Conservation (phyloP, 179 eudicot species). For the Patellifolia procumbens region DNA sequence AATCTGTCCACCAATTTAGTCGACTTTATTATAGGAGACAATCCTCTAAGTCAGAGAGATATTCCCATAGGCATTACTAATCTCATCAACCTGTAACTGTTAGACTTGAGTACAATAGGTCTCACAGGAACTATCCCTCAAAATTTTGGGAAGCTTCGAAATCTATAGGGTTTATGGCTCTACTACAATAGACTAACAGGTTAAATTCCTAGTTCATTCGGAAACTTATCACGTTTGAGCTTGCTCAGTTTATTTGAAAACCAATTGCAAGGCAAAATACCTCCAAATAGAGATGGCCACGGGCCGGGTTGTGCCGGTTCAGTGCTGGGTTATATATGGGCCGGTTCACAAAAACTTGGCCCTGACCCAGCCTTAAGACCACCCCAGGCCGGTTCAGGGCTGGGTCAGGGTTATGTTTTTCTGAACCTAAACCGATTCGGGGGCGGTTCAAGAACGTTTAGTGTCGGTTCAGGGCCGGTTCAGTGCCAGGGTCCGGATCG, state of each 20-base stretch:
- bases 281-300: too few species aligned
- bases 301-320: too few species aligned
- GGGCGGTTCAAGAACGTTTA: too few species aligned
- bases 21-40: neutral
- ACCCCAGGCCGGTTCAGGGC: too few species aligned
- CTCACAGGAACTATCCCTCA: constrained; percentile 22
- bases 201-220: constrained; percentile 19
- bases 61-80: constrained; percentile 27
- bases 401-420: too few species aligned
- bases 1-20: constrained; percentile 29
- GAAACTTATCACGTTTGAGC: constrained; percentile 9
- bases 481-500: too few species aligned
- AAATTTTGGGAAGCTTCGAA: constrained; percentile 16
- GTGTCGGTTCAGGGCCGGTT: too few species aligned
- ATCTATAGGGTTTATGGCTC: neutral
- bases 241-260: neutral
- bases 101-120: neutral
- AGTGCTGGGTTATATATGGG: too few species aligned
- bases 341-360: too few species aligned
- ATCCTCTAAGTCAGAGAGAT: constrained; percentile 16
- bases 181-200: constrained; percentile 9
- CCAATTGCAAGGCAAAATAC: constrained; percentile 21
- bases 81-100: neutral
- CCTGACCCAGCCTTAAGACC: too few species aligned
- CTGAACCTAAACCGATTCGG: too few species aligned